These are phyloP conservation scores for Lentinula aciculospora DNA, from an alignment of 768 basidiomycete genomes.

Conservation along the genomic window DNA sequence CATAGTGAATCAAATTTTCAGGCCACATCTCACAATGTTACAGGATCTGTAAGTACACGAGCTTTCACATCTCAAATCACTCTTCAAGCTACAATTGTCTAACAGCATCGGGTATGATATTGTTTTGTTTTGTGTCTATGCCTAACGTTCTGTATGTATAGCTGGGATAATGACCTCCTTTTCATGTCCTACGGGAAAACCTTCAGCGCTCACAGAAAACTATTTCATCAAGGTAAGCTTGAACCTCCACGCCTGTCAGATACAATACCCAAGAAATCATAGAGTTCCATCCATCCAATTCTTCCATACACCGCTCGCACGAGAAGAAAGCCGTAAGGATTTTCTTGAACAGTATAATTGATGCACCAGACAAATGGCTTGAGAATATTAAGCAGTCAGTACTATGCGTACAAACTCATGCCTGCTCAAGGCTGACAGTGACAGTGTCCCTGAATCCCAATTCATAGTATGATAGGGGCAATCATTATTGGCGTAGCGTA, in stretches of 20 bases:
- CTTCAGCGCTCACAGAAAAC: background rate
- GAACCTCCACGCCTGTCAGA: background rate
- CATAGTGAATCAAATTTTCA: background rate
- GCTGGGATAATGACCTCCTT: conserved; percentile 10
- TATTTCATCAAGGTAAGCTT: background rate
- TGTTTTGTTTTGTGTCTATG: background rate
- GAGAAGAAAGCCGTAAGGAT: background rate
- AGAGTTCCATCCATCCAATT: background rate
- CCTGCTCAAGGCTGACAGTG: no score
- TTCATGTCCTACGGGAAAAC: conserved; percentile 7
- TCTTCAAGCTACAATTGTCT: background rate
- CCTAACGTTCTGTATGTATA: no score
- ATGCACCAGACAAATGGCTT: background rate
- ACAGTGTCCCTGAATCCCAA: no score
- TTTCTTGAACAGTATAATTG: background rate
- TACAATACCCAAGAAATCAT: background rate
- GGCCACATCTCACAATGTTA: background rate
- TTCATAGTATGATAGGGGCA: conserved; percentile 31
- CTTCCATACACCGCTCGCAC: background rate
- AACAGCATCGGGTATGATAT: background rate
- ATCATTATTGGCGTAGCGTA: conserved; percentile 38
- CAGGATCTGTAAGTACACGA: background rate
- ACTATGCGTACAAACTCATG: background rate
- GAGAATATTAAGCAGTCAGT: conserved; percentile 3
- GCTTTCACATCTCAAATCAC: background rate